phyloP scores from a whole-genome alignment of 768 basidiomycete species.

The Hysterangium stoloniferum region DNA sequence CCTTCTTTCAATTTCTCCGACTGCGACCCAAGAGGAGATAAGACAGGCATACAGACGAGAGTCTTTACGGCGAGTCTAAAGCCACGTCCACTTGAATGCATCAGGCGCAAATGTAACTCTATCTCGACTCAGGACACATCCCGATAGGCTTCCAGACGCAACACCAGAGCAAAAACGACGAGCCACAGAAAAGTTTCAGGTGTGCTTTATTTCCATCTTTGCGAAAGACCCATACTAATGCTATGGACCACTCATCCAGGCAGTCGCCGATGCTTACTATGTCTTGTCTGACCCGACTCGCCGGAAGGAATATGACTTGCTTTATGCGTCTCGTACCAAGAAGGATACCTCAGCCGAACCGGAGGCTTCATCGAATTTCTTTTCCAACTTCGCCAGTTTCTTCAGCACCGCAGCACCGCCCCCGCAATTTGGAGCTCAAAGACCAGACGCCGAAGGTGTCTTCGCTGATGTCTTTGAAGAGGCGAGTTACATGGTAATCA shows the following conservation, averaged over 20 bases:
- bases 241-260: conserved; percentile 31
- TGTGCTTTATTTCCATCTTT: conserved; percentile 19
- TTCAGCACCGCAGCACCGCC: conserved; percentile 36
- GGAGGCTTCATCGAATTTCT: conserved; percentile 64
- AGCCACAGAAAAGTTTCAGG: conserved; percentile 85
- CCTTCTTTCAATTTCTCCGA: conserved; percentile 45
- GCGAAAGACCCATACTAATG: not conserved
- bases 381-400: conserved; percentile 64
- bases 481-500: conserved; percentile 47
- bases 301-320: conserved; percentile 61
- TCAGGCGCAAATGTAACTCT: not conserved
- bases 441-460: conserved; percentile 72
- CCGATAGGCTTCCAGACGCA: conserved; percentile 71
- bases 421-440: conserved; percentile 28
- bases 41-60: conserved; percentile 74
- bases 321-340: conserved; percentile 48
- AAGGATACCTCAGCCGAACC: conserved; percentile 55
- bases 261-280: conserved; percentile 91
- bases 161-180: conserved; percentile 58
- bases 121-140: conserved; percentile 60
- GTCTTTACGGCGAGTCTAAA: conserved; percentile 52
- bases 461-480: conserved; percentile 92
- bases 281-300: conserved; percentile 76
- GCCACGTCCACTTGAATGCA: no score
- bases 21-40: conserved; percentile 62